These are phyloP conservation scores for Keqinozyma sinolaborantium DNA, from an alignment of 1,139 yeast species.

Conservation along the genomic window DNA sequence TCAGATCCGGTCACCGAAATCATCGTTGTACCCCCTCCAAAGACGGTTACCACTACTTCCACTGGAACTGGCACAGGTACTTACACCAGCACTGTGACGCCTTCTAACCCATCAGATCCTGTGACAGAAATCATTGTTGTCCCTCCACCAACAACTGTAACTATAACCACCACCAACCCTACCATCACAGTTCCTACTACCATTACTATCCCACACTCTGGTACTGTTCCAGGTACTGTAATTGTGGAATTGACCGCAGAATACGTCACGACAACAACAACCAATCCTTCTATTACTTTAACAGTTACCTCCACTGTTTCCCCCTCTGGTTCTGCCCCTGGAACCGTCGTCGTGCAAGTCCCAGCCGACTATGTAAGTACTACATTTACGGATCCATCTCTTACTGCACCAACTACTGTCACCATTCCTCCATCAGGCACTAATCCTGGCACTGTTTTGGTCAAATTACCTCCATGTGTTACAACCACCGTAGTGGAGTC, in stretches of 20 bases:
- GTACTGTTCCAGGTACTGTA: slow-evolving; percentile 5
- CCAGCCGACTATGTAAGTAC: background rate
- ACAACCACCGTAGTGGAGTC: too few species aligned
- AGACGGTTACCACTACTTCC: background rate
- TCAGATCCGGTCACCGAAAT: background rate
- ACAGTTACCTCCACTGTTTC: background rate
- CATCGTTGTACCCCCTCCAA: background rate
- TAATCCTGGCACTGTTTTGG: too few species aligned
- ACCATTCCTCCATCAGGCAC: too few species aligned
- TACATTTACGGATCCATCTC: too few species aligned
- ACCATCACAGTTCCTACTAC: background rate
- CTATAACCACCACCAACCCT: slow-evolving; percentile 6
- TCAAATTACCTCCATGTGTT: too few species aligned
- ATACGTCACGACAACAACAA: slow-evolving; percentile 6
- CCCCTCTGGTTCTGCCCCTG: slow-evolving; percentile 4
- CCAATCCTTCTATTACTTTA: slow-evolving; percentile 3
- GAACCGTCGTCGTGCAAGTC: slow-evolving; percentile 1
- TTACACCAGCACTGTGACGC: too few species aligned
- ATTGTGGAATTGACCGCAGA: background rate
- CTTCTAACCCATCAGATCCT: slow-evolving; percentile 6
- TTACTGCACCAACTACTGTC: slow-evolving; percentile 1
- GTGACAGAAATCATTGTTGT: slow-evolving; percentile 1
- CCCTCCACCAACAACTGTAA: background rate
- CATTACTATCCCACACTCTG: slow-evolving; percentile 2
- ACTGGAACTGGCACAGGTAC: too few species aligned